Percentiles rank a stretch among this genome's conserved stretches.
phyloP scores from a whole-genome alignment of 2,329 filamentous ascomycete species.

The Penicillium thymicola region DNA sequence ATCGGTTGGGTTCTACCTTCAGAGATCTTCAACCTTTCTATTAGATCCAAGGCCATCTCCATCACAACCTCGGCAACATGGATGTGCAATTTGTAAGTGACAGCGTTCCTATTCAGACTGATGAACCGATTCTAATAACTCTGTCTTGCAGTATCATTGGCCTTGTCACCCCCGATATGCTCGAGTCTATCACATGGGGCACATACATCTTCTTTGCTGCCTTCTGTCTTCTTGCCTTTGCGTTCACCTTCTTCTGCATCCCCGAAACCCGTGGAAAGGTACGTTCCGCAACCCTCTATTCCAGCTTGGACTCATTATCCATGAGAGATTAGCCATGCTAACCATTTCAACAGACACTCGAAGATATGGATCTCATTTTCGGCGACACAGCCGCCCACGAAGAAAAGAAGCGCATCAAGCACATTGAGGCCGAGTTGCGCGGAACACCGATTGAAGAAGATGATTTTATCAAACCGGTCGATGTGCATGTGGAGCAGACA shows the following conservation, averaged over 20 bases:
- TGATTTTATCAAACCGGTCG: constrained; percentile 19
- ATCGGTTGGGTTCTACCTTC: constrained; percentile 41
- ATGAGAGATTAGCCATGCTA: neutral
- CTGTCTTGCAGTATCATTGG: constrained; percentile 31
- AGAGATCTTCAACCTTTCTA: constrained; percentile 40
- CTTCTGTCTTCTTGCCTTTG: constrained; percentile 35
- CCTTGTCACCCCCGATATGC: constrained; percentile 39
- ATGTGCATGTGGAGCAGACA: constrained; percentile 21
- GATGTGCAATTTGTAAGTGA: constrained; percentile 40
- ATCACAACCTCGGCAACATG: constrained; percentile 40
- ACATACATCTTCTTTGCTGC: constrained; percentile 43
- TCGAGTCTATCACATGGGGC: constrained; percentile 36
- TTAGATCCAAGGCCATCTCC: constrained; percentile 38
- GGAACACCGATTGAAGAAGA: constrained; percentile 24
- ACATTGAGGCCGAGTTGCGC: constrained; percentile 38
- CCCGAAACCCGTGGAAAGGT: constrained; percentile 39
- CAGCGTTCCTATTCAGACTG: neutral
- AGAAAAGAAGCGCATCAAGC: constrained; percentile 39
- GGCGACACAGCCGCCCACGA: constrained; percentile 39
- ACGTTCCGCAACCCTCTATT: neutral
- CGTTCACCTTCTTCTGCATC: constrained; percentile 36
- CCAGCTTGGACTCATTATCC: no score
- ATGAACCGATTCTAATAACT: neutral
- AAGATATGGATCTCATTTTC: constrained; percentile 54
- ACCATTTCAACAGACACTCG: constrained; percentile 42